Evolutionary conservation across 768 basidiomycete species (phyloP).

Genomic region (Pleurotus eryngii): DNA sequence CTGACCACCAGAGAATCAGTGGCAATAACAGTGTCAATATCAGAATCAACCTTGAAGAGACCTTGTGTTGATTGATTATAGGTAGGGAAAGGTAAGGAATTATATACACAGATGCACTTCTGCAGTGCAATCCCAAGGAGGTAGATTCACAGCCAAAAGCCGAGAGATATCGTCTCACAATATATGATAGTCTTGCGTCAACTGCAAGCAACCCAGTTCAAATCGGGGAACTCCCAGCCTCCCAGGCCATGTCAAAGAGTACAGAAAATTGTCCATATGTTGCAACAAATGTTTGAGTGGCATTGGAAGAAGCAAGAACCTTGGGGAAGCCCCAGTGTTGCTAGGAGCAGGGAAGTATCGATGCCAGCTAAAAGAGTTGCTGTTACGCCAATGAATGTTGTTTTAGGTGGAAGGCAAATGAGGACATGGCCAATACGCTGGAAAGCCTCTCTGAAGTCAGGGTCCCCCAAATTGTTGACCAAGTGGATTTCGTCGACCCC

Average conservation of each 20-base stretch:
- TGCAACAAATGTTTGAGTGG: conserved; percentile 19
- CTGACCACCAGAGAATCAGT: not conserved
- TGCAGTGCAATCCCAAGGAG: conserved; percentile 10
- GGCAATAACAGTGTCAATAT: not conserved
- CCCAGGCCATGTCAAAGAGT: conserved; percentile 14
- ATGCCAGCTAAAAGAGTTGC: not conserved
- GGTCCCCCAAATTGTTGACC: conserved; percentile 18
- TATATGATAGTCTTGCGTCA: conserved; percentile 22
- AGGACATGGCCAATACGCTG: conserved; percentile 17
- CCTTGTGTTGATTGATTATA: not conserved
- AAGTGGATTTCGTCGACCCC: conserved; percentile 27
- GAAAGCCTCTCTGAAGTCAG: conserved; percentile 19
- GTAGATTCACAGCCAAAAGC: conserved; percentile 18
- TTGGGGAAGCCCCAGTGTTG: conserved; percentile 8
- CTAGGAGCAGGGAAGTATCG: not conserved
- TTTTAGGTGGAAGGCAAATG: conserved; percentile 2
- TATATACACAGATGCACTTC: not conserved
- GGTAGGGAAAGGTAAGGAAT: not conserved
- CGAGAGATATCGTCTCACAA: conserved; percentile 20
- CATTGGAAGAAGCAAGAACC: conserved; percentile 18
- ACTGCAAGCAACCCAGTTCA: conserved; percentile 20
- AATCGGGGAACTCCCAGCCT: conserved; percentile 19
- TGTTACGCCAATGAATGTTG: not conserved
- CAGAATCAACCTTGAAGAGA: not conserved
- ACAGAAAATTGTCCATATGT: conserved; percentile 20